Evolutionary conservation across 2,329 filamentous ascomycete species (phyloP).

Genomic region (Calonectria henricotiae): DNA sequence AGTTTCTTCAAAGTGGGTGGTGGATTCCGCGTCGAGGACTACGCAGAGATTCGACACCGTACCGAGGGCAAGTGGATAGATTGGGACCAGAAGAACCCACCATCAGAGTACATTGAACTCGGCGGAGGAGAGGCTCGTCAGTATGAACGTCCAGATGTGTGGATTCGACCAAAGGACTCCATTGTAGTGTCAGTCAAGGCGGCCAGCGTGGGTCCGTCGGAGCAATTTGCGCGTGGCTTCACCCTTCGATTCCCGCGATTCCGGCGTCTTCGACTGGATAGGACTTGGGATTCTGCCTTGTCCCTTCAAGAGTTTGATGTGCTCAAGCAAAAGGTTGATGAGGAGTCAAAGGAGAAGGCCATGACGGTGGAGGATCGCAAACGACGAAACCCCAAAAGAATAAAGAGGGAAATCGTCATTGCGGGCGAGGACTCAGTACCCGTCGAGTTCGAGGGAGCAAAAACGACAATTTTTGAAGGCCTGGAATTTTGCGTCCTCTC

Average conservation of each 20-base stretch:
- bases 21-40: slow-evolving; percentile 89
- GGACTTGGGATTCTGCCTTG: slow-evolving; percentile 85
- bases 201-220: slow-evolving; percentile 81
- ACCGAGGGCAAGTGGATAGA: slow-evolving; percentile 94
- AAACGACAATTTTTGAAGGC: slow-evolving; percentile 80
- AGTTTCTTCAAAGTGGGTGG: slow-evolving; percentile 99
- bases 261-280: slow-evolving; percentile 85
- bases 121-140: slow-evolving; percentile 81
- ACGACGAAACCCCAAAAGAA: slow-evolving; percentile 69
- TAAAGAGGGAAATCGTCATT: slow-evolving; percentile 80
- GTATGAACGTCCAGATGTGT: slow-evolving; percentile 87
- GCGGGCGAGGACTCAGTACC: slow-evolving; percentile 75
- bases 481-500: slow-evolving; percentile 89
- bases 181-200: slow-evolving; percentile 93
- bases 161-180: slow-evolving; percentile 92
- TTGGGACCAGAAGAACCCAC: slow-evolving; percentile 86
- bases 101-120: slow-evolving; percentile 84
- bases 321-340: slow-evolving; percentile 78
- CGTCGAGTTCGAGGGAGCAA: slow-evolving; percentile 69
- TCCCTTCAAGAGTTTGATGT: slow-evolving; percentile 84
- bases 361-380: slow-evolving; percentile 84
- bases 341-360: slow-evolving; percentile 80
- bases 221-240: slow-evolving; percentile 82
- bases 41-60: slow-evolving; percentile 84
- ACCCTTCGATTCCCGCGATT: slow-evolving; percentile 95